phyloP scores from a whole-genome alignment of 2,329 filamentous ascomycete genomes.

The Colletotrichum brevisporum region DNA sequence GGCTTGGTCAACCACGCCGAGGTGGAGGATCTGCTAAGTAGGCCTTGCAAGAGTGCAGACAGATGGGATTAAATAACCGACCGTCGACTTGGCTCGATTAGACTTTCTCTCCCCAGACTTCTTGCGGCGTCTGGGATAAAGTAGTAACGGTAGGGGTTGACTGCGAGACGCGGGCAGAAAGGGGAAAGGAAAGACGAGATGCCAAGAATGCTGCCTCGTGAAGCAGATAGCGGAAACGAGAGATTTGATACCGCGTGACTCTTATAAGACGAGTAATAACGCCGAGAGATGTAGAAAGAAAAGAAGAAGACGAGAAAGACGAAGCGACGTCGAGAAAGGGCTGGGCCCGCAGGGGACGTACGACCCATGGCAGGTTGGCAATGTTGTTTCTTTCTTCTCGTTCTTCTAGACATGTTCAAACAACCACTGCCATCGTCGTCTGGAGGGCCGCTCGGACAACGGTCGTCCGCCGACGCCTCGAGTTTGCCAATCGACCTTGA shows the following conservation, averaged over 20 bases:
- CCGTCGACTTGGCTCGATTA: background rate
- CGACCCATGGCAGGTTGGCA: background rate
- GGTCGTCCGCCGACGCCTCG: too few relatives aligned
- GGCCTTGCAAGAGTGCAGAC: background rate
- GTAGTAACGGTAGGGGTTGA: background rate
- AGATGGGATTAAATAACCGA: conserved; percentile 11
- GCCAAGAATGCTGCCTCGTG: conserved; percentile 8
- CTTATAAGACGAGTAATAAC: background rate
- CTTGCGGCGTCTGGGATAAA: conserved; percentile 19
- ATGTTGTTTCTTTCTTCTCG: background rate
- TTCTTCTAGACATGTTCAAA: background rate
- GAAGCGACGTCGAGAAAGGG: conserved; percentile 19
- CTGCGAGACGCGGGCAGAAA: background rate
- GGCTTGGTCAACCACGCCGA: too few relatives aligned
- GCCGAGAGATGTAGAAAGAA: background rate
- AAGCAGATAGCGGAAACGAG: conserved; percentile 15
- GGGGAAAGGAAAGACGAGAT: conserved; percentile 26
- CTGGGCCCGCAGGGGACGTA: background rate
- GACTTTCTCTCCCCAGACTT: conserved; percentile 10
- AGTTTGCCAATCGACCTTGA: background rate
- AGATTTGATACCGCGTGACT: background rate
- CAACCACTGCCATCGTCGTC: background rate
- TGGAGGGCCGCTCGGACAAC: background rate
- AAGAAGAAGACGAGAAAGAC: conserved; percentile 5
- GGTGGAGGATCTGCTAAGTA: background rate